Base-by-base conservation (phyloP, 2,329 filamentous ascomycete genomes). In the Xylaria digitata region DNA sequence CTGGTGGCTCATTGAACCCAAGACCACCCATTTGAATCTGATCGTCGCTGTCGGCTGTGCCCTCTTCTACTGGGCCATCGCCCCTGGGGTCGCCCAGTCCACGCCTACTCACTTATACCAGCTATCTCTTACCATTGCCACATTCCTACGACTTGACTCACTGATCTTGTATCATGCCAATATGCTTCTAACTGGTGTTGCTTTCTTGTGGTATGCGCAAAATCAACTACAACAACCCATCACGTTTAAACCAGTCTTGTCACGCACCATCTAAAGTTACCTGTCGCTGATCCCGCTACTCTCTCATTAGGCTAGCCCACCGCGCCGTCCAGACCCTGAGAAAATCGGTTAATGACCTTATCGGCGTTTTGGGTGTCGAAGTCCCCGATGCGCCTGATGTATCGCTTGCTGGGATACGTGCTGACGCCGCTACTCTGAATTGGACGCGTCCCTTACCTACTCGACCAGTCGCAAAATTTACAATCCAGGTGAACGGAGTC, bases 401-500 rank as follows among this genome's bases (percentile, higher is more conserved):
- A 46, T 97, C 94, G 59, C 88, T 99, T 40, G 93, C 95, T 62
- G 93, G 92, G 70, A 96, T 99, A 74, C 92, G 91, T 72, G 86
- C 92, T 32, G 92, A 96, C 78, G 92, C 94, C 63, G 92, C 96
- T 37, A 92, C 94, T 34, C 85, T 99, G 49, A 94, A 94, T 78
- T 99, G 96, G 96, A 93, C 94, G 68, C 87, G 90, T 66, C 90
- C 92, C 0, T 87, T 84, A 2, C 79, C 82, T 49, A 87, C 86
- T 69, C 85, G 87, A 45, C 86, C 92, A 2, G 92, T 96, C 61
- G 87, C 93, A 60, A 96, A 94, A 80, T 96, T 97, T 77, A 86
- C 95, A 52, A 93, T 99, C 59, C 93, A 97, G 78, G 90, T 99
- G 71, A 98, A 99, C 79, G 95, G 95, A 48, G 90, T 95, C 49